Evolutionary conservation across 2,329 filamentous ascomycete species (phyloP).

Genomic region (Colletotrichum scovillei): DNA sequence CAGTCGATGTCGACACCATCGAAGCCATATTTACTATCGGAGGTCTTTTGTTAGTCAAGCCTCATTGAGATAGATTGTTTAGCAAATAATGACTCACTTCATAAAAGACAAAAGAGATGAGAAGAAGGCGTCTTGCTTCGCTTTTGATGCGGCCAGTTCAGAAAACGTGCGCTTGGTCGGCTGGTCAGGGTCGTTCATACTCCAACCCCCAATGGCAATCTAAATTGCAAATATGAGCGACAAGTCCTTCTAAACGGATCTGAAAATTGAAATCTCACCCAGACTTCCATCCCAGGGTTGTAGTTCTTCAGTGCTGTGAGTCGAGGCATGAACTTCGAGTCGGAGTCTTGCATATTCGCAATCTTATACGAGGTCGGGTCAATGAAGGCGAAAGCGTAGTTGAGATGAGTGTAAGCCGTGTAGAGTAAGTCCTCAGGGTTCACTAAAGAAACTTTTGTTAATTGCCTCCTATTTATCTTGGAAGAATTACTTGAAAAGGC

Average conservation of each 20-base stretch:
- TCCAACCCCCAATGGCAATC: no score
- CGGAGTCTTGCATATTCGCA: background rate
- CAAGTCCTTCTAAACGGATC: rapidly evolving
- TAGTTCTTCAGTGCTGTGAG: slow-evolving; percentile 37
- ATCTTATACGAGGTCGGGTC: slow-evolving; percentile 22
- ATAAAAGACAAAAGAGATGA: background rate
- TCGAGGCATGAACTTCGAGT: slow-evolving; percentile 9
- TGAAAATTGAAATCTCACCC: no score
- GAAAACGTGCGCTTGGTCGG: no score
- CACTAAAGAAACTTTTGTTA: background rate
- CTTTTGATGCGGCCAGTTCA: no score
- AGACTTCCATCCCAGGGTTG: no score
- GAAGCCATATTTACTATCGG: slow-evolving; percentile 49
- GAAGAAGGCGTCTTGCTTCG: no score
- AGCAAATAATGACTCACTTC: background rate
- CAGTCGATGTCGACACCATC: slow-evolving; percentile 60
- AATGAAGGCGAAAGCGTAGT: slow-evolving; percentile 46
- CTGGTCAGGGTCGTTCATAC: no score
- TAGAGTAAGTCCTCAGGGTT: background rate
- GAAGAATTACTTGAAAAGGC: no score
- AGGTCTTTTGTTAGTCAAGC: background rate
- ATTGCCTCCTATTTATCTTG: no score
- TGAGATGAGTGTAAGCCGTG: slow-evolving; percentile 45
- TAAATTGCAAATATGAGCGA: no score
- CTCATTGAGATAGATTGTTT: background rate